Base-by-base conservation (phyloP, 495 filamentous ascomycete genomes). In the Penicillium canariense region DNA sequence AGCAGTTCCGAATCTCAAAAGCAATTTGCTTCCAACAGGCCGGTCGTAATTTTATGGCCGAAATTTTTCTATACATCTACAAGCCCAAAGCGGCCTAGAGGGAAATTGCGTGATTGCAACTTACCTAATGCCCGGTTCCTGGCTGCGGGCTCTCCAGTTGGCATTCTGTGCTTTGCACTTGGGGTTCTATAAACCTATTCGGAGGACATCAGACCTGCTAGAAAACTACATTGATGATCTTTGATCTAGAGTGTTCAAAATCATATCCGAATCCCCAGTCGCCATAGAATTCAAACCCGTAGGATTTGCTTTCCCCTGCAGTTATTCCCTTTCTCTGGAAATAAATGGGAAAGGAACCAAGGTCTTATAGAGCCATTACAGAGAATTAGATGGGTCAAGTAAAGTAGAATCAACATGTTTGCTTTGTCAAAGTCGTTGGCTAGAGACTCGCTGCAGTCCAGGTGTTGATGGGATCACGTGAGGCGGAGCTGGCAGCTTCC, bases 401-500 rank as follows among this genome's bases (percentile, higher is more conserved):
- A n/a, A n/a, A n/a, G n/a, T n/a, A n/a, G n/a, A n/a, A n/a, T n/a
- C n/a, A n/a, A n/a, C n/a, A n/a, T n/a, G n/a, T n/a, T n/a, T n/a
- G n/a, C n/a, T n/a, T n/a, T n/a, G n/a, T n/a, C n/a, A n/a, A n/a
- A n/a, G n/a, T n/a, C n/a, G n/a, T n/a, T n/a, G n/a, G n/a, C n/a
- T n/a, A n/a, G n/a, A 31, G 43, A 40, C 36, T 40, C 4, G 36
- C 17, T n/a, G 14, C 36, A 11, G 39, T 11, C 14, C 15, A 4
- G 14, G n/a, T 50, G 53, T 56, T 56, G 53, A 56, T 20, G 20
- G 20, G 22, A 35, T 57, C 54, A 57, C 54, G 54, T 57, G 54
- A 52, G 14, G 34, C 51, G 48, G 57, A 64, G 63, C 63, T 66
- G 55, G 30, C 60, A 66, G 59, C 56, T 62, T 52, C 27, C 44